A percentile compares a stretch with the other conserved stretches of the same genome.
phyloP scores from a whole-genome alignment of 169 alveolate species.

The Theileria parva region DNA sequence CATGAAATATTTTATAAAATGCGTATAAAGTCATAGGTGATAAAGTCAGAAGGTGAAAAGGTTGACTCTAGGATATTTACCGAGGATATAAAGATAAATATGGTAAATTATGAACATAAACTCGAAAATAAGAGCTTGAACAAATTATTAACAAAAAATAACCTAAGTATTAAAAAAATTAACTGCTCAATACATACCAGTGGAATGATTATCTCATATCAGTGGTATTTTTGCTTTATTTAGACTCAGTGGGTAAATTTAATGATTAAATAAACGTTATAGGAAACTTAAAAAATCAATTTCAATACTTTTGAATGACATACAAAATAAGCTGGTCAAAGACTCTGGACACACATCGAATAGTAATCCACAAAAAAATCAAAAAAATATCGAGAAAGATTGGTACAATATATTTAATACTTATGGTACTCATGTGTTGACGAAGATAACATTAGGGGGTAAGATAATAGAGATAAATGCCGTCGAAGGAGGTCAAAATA shows the following conservation, averaged over 20 bases:
- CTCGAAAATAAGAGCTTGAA: not conserved
- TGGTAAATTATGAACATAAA: not conserved
- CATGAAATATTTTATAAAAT: not conserved
- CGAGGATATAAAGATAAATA: conserved; percentile 49
- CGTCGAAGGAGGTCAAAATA: not conserved
- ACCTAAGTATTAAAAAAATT: conserved; percentile 12
- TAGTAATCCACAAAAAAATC: not conserved
- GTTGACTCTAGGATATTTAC: conserved; percentile 2
- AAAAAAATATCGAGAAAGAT: conserved; percentile 1
- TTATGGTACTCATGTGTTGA: conserved; percentile 29
- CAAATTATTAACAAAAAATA: conserved; percentile 1
- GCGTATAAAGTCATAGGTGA: not conserved
- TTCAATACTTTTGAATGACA: conserved; percentile 8
- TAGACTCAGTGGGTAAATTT: not conserved
- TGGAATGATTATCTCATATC: conserved; percentile 58
- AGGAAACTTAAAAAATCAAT: conserved; percentile 7
- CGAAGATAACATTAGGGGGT: conserved; percentile 31
- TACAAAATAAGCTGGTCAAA: not conserved
- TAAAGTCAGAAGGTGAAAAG: not conserved
- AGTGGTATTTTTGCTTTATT: conserved; percentile 33
- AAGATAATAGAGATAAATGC: conserved; percentile 8
- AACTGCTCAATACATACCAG: conserved; percentile 61
- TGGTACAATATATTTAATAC: conserved; percentile 17
- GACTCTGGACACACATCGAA: not conserved
- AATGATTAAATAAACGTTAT: not conserved